Evolutionary conservation across 495 filamentous ascomycete species (phyloP).

Genomic region (Aspergillus wentii): DNA sequence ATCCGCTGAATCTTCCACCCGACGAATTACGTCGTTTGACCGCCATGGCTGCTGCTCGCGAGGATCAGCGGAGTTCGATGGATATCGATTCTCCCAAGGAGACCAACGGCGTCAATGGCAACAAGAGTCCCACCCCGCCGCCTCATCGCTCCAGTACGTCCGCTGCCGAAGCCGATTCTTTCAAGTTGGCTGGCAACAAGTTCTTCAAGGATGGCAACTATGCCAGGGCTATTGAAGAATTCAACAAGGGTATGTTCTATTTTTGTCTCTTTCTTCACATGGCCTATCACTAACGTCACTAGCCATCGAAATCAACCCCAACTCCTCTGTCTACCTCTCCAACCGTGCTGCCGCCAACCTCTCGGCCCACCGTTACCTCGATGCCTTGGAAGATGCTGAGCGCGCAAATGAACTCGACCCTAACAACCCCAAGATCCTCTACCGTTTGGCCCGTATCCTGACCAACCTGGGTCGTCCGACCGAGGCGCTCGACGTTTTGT

Average conservation of each 20-base stretch:
- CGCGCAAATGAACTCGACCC: constrained; percentile 76
- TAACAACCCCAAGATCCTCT: constrained; percentile 76
- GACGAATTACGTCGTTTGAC: constrained; percentile 76
- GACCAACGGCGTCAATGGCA: constrained; percentile 52
- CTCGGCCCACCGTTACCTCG: constrained; percentile 67
- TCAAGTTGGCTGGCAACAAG: constrained; percentile 90
- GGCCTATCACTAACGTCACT: constrained; percentile 5
- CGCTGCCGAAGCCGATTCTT: constrained; percentile 73
- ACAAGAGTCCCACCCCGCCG: constrained; percentile 66
- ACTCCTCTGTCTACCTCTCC: constrained; percentile 81
- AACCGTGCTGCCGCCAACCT: constrained; percentile 95
- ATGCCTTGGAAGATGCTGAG: constrained; percentile 81
- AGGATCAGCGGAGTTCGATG: constrained; percentile 60
- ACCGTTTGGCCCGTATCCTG: constrained; percentile 84
- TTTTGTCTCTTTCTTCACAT: constrained; percentile 3
- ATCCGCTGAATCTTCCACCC: constrained; percentile 83
- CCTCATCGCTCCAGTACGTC: constrained; percentile 65
- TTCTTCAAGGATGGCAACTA: constrained; percentile 93
- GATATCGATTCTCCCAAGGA: constrained; percentile 60
- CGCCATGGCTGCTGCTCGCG: constrained; percentile 62
- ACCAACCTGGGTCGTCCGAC: constrained; percentile 78
- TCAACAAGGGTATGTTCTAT: constrained; percentile 74
- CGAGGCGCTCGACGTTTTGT: constrained; percentile 80
- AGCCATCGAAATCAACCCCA: constrained; percentile 71
- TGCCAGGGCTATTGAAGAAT: constrained; percentile 78